These are phyloP conservation scores for Panicum virgatum DNA, from an alignment of 202 grass and related monocot genomes.

Conservation along the genomic window DNA sequence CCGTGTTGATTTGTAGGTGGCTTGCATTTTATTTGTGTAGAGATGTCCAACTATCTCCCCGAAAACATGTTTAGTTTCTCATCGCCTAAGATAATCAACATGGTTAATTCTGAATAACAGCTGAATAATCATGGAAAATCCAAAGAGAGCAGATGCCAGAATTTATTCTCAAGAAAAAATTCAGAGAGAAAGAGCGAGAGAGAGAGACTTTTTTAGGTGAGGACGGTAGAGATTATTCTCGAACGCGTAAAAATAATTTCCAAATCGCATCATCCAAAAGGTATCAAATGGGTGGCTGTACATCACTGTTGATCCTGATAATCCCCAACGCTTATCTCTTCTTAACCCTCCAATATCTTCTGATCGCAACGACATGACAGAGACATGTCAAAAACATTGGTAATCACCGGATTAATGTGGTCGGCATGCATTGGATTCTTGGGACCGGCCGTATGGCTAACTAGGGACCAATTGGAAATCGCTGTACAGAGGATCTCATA, in stretches of 20 bases:
- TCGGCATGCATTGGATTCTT: conserved; percentile 36
- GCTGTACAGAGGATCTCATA: conserved; percentile 19
- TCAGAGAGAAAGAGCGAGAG: no score
- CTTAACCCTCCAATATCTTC: conserved; percentile 31
- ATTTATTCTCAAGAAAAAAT: background rate
- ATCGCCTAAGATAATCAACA: background rate
- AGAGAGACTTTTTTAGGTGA: background rate
- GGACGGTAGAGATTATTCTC: background rate
- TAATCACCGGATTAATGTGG: conserved; percentile 54
- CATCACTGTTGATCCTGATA: conserved; percentile 39
- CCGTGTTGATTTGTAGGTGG: background rate
- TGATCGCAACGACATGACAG: conserved; percentile 42
- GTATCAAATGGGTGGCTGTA: conserved; percentile 41
- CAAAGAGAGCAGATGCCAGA: background rate
- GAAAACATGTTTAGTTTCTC: background rate
- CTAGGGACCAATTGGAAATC: conserved; percentile 48
- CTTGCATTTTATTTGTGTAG: background rate
- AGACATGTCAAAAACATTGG: conserved; percentile 29
- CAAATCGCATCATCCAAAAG: conserved; percentile 29
- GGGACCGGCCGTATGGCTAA: conserved; percentile 28
- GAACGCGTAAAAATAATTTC: background rate
- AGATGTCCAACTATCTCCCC: background rate
- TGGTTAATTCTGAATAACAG: background rate
- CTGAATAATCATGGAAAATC: background rate
- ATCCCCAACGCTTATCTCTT: conserved; percentile 40